Percentiles rank a stretch among this genome's conserved stretches.
Conservation (phyloP, 108 stramenopile genomes). For the Parietichytrium sp. region DNA sequence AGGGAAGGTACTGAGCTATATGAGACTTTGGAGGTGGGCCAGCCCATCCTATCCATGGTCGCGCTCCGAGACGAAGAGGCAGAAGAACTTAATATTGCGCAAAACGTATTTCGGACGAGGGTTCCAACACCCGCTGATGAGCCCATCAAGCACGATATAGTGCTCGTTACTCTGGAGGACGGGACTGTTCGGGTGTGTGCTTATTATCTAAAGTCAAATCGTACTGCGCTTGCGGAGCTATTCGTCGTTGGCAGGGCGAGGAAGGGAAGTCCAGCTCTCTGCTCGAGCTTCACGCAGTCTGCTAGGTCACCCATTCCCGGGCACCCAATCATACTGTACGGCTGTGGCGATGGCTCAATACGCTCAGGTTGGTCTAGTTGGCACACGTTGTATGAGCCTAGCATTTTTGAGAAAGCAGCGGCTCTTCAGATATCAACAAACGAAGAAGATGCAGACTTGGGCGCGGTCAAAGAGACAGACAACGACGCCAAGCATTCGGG, state of each 20-base stretch:
- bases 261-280: not conserved
- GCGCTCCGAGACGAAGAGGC: not conserved
- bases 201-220: not conserved
- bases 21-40: not conserved
- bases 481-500: no score
- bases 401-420: no score
- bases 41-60: not conserved
- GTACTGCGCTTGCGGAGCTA: not conserved
- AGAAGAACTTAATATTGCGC: not conserved
- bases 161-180: constrained; percentile 9
- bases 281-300: not conserved
- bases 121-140: no score
- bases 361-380: constrained; percentile 19
- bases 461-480: no score
- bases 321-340: not conserved
- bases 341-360: constrained; percentile 3
- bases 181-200: constrained; percentile 9
- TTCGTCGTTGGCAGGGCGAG: constrained; percentile 9
- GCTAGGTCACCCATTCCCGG: not conserved
- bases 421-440: no score
- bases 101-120: no score
- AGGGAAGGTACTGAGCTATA: constrained; percentile 24
- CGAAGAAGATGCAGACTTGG: no score
- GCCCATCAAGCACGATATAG: not conserved
- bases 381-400: not conserved